Base-by-base conservation (phyloP, 768 basidiomycete genomes). In the Russula compacta region DNA sequence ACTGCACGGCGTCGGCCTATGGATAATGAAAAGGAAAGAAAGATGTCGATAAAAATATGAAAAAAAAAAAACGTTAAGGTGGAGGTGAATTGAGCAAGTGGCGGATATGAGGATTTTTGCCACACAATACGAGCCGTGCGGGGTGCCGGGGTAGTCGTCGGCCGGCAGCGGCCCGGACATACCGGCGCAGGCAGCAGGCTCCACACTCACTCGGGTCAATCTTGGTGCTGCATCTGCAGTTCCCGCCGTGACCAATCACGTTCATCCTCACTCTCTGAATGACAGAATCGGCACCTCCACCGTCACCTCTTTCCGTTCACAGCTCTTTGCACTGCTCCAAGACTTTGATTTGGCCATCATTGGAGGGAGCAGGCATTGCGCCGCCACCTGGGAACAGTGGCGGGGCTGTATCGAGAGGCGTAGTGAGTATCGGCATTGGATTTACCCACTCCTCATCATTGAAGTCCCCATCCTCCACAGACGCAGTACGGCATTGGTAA, bases 181-280 rank as follows among this genome's bases (percentile, higher is more conserved):
- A 24, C 7, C n/a, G 49, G 60, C 75, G 65, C 81, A 70, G 85
- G 80, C 32, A 83, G 80, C 3, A 79, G 84, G 68, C 87, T 84
- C n/a, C n/a, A n/a, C n/a, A n/a, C n/a, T n/a, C n/a, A n/a, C n/a
- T n/a, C n/a, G n/a, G n/a, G n/a, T n/a, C n/a, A n/a, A n/a, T n/a
- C n/a, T n/a, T n/a, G n/a, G n/a, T n/a, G n/a, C n/a, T n/a, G n/a
- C 87, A 90, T 87, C 73, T 86, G 77, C 60, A 72, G 76, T 64
- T 73, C 67, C 38, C 71, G 70, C 68, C 69, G 55, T 12, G 56
- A 48, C 14, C 42, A 35, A 8, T 64, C 21, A 11, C 11, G 21
- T 4, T 6, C 61, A 10, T 59, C 58, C 3, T 11, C 9, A 2
- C 21, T 24, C 39, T 59, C 70, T 62, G 6, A 24, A 47, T 33